Evolutionary conservation across 2,329 filamentous ascomycete species (phyloP).

Genomic region (Samsoniella hepiali): DNA sequence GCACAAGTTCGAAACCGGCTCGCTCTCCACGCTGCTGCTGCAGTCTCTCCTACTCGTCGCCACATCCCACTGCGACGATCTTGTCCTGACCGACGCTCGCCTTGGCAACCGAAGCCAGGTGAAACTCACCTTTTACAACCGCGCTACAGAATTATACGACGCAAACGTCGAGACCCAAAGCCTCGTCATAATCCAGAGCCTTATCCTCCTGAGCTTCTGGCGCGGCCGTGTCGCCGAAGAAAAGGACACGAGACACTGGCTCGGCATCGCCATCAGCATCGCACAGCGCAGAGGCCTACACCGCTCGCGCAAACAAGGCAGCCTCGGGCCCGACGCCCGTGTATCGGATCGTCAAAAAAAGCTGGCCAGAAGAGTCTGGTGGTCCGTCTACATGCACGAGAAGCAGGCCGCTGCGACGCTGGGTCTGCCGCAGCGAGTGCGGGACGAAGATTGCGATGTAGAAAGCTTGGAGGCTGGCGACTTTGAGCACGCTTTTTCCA

Average conservation of each 20-base stretch:
- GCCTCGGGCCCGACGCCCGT: not conserved
- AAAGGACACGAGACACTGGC: conserved; percentile 42
- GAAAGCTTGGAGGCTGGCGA: conserved; percentile 26
- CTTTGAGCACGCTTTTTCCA: conserved; percentile 22
- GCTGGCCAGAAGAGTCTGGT: conserved; percentile 44
- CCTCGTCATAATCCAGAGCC: conserved; percentile 41
- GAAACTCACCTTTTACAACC: conserved; percentile 44
- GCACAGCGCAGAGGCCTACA: conserved; percentile 42
- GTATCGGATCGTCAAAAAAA: conserved; percentile 23
- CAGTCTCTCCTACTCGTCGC: conserved; percentile 50
- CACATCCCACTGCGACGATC: conserved; percentile 45
- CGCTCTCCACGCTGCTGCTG: conserved; percentile 43
- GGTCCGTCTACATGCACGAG: conserved; percentile 48
- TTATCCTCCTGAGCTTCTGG: conserved; percentile 52
- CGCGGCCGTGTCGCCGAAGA: conserved; percentile 40
- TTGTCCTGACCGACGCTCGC: conserved; percentile 35
- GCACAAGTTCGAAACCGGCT: conserved; percentile 33
- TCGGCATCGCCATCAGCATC: conserved; percentile 43
- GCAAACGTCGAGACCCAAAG: conserved; percentile 45
- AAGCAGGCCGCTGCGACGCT: conserved; percentile 44
- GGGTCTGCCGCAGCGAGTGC: conserved; percentile 45
- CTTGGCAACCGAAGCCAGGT: conserved; percentile 42
- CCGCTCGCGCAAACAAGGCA: conserved; percentile 23
- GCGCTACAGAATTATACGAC: conserved; percentile 47
- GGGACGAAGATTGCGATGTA: conserved; percentile 48